Conservation (phyloP, 225 moss, liverwort and hornwort genomes). For the Anthoceros angustus region DNA sequence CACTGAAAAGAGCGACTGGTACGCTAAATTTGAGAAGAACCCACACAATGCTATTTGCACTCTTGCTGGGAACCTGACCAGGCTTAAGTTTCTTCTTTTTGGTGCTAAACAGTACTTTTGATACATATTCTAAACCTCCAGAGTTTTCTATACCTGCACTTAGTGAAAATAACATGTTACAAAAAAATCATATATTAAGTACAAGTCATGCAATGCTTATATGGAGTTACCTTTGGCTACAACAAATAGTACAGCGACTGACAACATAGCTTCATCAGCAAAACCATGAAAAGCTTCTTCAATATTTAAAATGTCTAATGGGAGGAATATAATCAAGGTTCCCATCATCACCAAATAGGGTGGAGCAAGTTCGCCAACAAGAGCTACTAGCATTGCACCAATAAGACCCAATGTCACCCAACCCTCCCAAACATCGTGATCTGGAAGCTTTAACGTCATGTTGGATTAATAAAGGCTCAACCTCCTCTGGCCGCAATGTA, state of each 20-base stretch:
- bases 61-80: conserved; percentile 28
- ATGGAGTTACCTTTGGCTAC: conserved; percentile 55
- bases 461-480: conserved; percentile 19
- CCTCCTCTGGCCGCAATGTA: not conserved
- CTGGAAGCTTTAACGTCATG: not conserved
- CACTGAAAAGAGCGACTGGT: conserved; percentile 75
- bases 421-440: conserved; percentile 44
- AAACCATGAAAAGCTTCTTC: conserved; percentile 78
- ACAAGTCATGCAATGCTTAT: not conserved
- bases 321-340: conserved; percentile 52
- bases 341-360: conserved; percentile 93
- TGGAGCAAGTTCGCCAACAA: conserved; percentile 65
- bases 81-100: conserved; percentile 29
- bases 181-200: not conserved
- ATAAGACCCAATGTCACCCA: conserved; percentile 63
- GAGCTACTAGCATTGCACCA: conserved; percentile 51
- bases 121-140: conserved; percentile 71
- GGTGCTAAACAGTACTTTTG: conserved; percentile 56
- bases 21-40: conserved; percentile 66
- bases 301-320: conserved; percentile 51
- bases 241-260: conserved; percentile 63
- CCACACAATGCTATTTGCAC: conserved; percentile 67
- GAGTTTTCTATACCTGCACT: conserved; percentile 66
- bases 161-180: not conserved
- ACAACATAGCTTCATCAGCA: conserved; percentile 70